phyloP scores from a whole-genome alignment of 805 yeast species.

The Candida ficus region DNA sequence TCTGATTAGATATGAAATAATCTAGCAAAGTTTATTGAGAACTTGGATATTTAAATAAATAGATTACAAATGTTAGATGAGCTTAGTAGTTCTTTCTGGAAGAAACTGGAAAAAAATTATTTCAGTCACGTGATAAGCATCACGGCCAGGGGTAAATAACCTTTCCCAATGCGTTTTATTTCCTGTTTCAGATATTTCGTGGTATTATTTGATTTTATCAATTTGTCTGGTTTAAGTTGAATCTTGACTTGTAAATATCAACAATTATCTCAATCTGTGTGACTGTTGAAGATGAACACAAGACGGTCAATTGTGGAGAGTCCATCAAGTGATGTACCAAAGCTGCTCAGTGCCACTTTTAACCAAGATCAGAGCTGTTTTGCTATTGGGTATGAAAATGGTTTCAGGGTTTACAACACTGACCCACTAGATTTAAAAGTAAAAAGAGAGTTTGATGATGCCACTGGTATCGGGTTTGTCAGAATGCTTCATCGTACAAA shows the following conservation, averaged over 20 bases:
- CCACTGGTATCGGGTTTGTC: slow-evolving; percentile 64
- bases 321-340: slow-evolving; percentile 3
- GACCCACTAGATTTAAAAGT: slow-evolving; percentile 82
- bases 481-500: slow-evolving; percentile 88
- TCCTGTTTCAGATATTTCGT: not conserved
- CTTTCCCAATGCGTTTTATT: too few relatives aligned
- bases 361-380: slow-evolving; percentile 92
- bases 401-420: slow-evolving; percentile 80
- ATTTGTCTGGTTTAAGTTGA: not conserved
- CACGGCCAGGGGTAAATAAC: not conserved
- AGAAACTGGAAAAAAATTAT: slow-evolving; percentile 4
- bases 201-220: not conserved
- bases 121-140: not conserved
- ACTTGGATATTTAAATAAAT: not conserved
- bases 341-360: slow-evolving; percentile 35
- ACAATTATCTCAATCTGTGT: too few relatives aligned
- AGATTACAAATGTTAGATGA: not conserved
- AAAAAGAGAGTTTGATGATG: slow-evolving; percentile 42
- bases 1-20: not conserved
- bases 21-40: too few relatives aligned
- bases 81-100: slow-evolving; percentile 5
- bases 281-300: slow-evolving; percentile 17
- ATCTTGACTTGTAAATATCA: too few relatives aligned
- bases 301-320: slow-evolving; percentile 19
- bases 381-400: slow-evolving; percentile 73